Evolutionary conservation across 139 green algal species (phyloP).

Genomic region (Chlorella sorokiniana): DNA sequence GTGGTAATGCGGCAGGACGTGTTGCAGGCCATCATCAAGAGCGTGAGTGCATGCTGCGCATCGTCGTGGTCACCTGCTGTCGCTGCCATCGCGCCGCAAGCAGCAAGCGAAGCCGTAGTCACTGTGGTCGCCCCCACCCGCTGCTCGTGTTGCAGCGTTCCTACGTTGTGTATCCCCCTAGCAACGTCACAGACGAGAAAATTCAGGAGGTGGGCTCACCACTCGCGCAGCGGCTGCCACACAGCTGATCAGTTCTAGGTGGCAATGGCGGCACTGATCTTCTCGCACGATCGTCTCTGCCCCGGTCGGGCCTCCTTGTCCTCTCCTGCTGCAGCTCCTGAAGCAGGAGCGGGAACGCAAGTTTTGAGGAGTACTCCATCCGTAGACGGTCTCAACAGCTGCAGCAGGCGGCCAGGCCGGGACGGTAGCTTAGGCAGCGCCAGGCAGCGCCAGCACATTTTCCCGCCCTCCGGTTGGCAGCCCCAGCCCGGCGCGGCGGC

Average conservation of each 20-base stretch:
- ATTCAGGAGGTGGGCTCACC: conserved; percentile 11
- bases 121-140: background rate
- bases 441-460: background rate
- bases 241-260: background rate
- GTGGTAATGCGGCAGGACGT: conserved; percentile 63
- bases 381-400: too few relatives aligned
- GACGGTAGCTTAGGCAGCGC: background rate
- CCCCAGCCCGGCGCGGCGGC: background rate
- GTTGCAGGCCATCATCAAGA: conserved; percentile 67
- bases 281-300: background rate
- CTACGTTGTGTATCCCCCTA: conserved; percentile 32
- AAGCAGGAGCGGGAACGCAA: conserved; percentile 20
- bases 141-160: conserved; percentile 34
- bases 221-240: background rate
- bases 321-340: conserved; percentile 5
- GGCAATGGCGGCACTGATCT: background rate
- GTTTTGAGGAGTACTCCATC: background rate
- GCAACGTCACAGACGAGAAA: conserved; percentile 30
- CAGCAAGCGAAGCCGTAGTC: background rate
- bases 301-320: background rate
- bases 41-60: conserved; percentile 43
- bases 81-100: background rate
- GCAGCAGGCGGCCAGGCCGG: background rate
- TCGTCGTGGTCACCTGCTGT: background rate
- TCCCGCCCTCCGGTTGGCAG: background rate